Base-by-base conservation (phyloP, 2,329 filamentous ascomycete genomes). In the Colletotrichum tropicale region DNA sequence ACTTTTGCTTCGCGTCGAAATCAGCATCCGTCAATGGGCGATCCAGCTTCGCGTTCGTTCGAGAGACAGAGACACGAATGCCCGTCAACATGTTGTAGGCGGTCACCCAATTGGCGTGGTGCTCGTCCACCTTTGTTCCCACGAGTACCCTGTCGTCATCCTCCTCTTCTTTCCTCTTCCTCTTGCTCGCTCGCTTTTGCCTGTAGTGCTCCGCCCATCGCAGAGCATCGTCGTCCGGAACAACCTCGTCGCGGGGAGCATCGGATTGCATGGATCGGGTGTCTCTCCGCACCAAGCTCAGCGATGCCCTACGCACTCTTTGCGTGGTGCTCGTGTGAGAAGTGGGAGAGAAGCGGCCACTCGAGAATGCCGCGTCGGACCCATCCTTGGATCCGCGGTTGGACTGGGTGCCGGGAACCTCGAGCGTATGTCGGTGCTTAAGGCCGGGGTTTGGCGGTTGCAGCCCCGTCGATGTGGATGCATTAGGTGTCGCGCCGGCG, bases 81-180 rank as follows among this genome's bases (percentile, higher is more conserved):
- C 97, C 97, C 52, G 97, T 99, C 87, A 99, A 91, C 97, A 99
- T 99, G 86, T 99, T 99, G 88, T 99, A 99, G 75, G 97, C 97
- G 3, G 96, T 98, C 60, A 98, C 96, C 93, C 95, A 99, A 85
- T 98, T 98, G 79, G 95, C 94, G 84, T 99, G 97, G 81, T 95
- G 94, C 87, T 98, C 96, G 83, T 99, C 97, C 68, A 99, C 97
- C 87, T 98, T 98, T 74, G 95, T 99, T 75, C 97, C 97, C 21
- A 99, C 96, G 36, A 98, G 91, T 12, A 99, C 96, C 77, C 96
- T 92, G 81, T 98, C 96, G 76, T 98, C 97, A 78, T 98, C 96
- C 80, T 98, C 94, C 77, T 93, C 94, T 77, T 98, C 96, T 81
- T 93, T 94, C 79, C 93, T 91, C 84, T 92, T 94, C 83, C 94